phyloP scores from a whole-genome alignment of 176 grass and related monocot genomes.

The Microstegium vimineum region DNA sequence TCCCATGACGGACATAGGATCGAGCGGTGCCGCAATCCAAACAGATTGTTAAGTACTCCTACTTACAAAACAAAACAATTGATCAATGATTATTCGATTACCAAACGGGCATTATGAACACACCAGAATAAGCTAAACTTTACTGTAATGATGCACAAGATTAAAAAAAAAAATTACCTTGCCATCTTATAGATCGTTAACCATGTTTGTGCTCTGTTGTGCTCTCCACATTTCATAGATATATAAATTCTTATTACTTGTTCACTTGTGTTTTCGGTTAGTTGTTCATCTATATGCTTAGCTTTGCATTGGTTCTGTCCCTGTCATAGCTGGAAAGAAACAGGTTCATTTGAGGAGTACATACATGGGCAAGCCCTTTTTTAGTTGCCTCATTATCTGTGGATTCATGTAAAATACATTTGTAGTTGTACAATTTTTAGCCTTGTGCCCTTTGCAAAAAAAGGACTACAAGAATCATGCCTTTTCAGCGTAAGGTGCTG shows the following conservation, averaged over 20 bases:
- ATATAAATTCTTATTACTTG: background rate
- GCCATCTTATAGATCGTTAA: background rate
- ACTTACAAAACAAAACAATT: background rate
- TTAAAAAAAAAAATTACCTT: background rate
- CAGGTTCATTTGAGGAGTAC: background rate
- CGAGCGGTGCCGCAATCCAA: too few species aligned
- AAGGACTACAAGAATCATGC: background rate
- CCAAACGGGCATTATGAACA: background rate
- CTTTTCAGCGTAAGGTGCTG: constrained; percentile 4
- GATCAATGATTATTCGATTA: background rate
- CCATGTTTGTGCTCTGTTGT: background rate
- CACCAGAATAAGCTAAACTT: background rate
- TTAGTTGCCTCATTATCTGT: background rate
- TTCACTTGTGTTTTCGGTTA: background rate
- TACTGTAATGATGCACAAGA: background rate
- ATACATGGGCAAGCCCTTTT: background rate
- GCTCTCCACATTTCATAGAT: background rate
- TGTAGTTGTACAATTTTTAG: background rate
- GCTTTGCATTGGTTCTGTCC: background rate
- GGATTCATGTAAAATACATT: constrained; percentile 11
- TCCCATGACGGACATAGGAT: too few species aligned
- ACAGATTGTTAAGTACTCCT: too few species aligned
- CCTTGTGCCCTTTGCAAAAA: background rate
- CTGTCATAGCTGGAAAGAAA: background rate
- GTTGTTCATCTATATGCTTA: background rate